Evolutionary conservation across 495 filamentous ascomycete genomes (phyloP), one percentile per base, ranked within the genome.

Genomic region (Articulospora tetracladia): DNA sequence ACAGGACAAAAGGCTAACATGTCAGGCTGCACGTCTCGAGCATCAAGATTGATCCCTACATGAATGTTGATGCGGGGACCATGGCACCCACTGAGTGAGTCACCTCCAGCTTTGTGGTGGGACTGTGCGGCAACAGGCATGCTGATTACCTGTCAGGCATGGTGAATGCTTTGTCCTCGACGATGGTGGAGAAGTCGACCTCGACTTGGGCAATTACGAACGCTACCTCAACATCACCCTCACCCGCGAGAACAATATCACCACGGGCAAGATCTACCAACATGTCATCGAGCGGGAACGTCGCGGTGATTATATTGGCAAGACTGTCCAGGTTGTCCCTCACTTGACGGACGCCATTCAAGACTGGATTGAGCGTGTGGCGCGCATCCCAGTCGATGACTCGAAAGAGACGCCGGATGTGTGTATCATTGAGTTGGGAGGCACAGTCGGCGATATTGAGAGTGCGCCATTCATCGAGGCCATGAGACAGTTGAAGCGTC

Each of bases 161-260:
- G 74, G 73, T 28, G 73, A 76, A 65, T 70, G 63, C 58, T 77
- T 77, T 53, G 75, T 79, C 7, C 68, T 77, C 2, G 66, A 67
- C 48, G 89, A 92, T 66, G 87, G 88, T 51, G 89, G 87, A 56
- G 91, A 96, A 74, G 83, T 86, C 53, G 94, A 98, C 73, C 82
- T 98, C 12, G 94, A 98, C 72, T 82, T 98, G 20, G 94, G 94
- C 44, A 97, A 98, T 76, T 98, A 98, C 72, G 93, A 98, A 74
- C 80, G 92, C 22, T 91, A 90, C 65, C 81, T 90, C 48, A 80
- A 84, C 61, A 69, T 62, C 50, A 87, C 86, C 11, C 80, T 96
- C 25, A 87, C 80, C 6, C 76, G 84, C 20, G 90, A 94, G 58
- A 89, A 91, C 75, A 96, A 96, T 69, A 94, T 97, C 73, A 97